These are phyloP conservation scores for Coffea humblotiana DNA, from an alignment of 305 asterid genomes.

Conservation along the genomic window DNA sequence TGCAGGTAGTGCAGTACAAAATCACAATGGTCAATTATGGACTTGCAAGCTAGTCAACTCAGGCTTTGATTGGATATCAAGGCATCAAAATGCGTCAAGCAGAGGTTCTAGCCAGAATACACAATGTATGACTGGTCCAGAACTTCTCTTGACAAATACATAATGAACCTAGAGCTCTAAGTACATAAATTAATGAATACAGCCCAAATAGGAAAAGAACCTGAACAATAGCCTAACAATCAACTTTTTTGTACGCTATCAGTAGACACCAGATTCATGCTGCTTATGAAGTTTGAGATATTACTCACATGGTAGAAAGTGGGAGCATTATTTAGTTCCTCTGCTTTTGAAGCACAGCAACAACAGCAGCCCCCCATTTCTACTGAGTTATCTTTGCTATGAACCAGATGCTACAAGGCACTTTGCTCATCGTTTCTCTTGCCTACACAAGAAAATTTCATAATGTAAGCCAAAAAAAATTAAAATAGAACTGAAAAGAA, in stretches of 20 bases:
- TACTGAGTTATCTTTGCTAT: constrained; percentile 35
- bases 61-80: neutral
- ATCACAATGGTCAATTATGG: neutral
- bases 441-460: constrained; percentile 28
- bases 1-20: neutral
- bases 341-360: constrained; percentile 68
- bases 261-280: constrained; percentile 5
- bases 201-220: neutral
- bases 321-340: constrained; percentile 48
- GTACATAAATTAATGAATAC: neutral
- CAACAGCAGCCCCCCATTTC: constrained; percentile 90
- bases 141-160: neutral
- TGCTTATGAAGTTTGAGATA: neutral
- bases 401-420: constrained; percentile 42
- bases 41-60: neutral
- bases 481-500: neutral
- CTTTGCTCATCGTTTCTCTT: constrained; percentile 51
- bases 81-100: neutral
- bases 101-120: neutral
- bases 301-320: constrained; percentile 61
- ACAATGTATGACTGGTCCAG: neutral
- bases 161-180: neutral
- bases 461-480: neutral
- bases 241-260: no score
- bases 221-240: neutral